Evolutionary conservation across 495 filamentous ascomycete genomes (phyloP).

Genomic region (Tuber aestivum): DNA sequence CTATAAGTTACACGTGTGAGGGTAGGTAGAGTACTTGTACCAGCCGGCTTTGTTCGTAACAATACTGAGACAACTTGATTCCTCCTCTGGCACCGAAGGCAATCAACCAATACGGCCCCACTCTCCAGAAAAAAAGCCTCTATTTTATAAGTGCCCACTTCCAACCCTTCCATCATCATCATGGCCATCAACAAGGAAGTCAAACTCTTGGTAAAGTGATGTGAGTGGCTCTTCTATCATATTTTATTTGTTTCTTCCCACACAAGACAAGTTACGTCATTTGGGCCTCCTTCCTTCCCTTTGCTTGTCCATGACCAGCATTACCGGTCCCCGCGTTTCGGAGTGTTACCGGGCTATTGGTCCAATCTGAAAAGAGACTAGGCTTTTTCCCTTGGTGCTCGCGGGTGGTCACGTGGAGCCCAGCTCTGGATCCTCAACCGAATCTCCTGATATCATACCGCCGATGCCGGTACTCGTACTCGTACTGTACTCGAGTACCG

Average conservation of each 20-base stretch:
- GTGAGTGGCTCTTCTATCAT: slow-evolving; percentile 12
- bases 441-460: neutral
- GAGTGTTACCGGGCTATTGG: neutral
- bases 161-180: neutral
- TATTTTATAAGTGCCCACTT: neutral
- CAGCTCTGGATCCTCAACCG: neutral
- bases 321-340: neutral
- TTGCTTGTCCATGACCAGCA: neutral
- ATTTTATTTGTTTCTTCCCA: neutral
- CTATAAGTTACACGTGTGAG: too few species aligned
- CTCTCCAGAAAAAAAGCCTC: neutral
- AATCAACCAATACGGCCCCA: too few species aligned
- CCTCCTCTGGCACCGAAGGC: too few species aligned
- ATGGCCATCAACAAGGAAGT: neutral
- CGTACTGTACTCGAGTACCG: too few species aligned
- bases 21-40: too few species aligned
- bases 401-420: neutral
- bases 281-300: neutral
- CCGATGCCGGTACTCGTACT: too few species aligned
- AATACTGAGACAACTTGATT: too few species aligned
- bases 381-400: neutral
- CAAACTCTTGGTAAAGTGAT: neutral
- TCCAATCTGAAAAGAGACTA: neutral
- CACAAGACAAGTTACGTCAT: slow-evolving; percentile 23
- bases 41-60: too few species aligned